phyloP scores from a whole-genome alignment of 805 yeast species.

The Schwanniomyces yamadae region DNA sequence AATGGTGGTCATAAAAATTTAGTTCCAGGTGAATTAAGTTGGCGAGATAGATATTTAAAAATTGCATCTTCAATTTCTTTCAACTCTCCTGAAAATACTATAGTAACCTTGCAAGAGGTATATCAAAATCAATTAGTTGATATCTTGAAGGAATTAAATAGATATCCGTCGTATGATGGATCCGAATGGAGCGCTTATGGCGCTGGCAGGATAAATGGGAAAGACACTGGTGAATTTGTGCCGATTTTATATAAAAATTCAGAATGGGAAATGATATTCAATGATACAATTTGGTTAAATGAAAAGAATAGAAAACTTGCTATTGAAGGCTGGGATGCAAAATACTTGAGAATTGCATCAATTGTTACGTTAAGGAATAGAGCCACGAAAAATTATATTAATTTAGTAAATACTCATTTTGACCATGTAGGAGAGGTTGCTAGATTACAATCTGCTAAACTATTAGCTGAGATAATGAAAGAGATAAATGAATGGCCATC shows the following conservation, averaged over 20 bases:
- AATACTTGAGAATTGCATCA: conserved; percentile 39
- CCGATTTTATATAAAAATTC: conserved; percentile 32
- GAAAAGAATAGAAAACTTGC: conserved; percentile 36
- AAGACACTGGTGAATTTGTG: conserved; percentile 30
- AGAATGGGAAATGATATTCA: conserved; percentile 32
- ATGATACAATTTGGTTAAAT: conserved; percentile 39
- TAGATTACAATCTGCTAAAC: conserved; percentile 29
- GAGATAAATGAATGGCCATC: conserved; percentile 31
- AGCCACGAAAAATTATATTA: conserved; percentile 29
- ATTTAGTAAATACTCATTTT: conserved; percentile 42
- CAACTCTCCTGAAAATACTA: conserved; percentile 21
- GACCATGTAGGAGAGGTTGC: conserved; percentile 40
- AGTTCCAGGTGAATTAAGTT: conserved; percentile 36
- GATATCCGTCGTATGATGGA: conserved; percentile 11
- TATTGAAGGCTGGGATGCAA: conserved; percentile 44
- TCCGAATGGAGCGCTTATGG: conserved; percentile 35
- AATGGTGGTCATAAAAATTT: conserved; percentile 33
- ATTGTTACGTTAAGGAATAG: conserved; percentile 29
- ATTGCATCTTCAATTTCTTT: conserved; percentile 41
- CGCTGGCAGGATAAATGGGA: conserved; percentile 36
- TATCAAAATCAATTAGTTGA: conserved; percentile 28
- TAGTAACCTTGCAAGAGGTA: conserved; percentile 40
- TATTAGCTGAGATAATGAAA: conserved; percentile 34
- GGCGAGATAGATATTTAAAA: conserved; percentile 38
- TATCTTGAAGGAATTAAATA: conserved; percentile 23